Conservation (phyloP, 2,329 filamentous ascomycete species). For the Aureobasidium sp. region DNA sequence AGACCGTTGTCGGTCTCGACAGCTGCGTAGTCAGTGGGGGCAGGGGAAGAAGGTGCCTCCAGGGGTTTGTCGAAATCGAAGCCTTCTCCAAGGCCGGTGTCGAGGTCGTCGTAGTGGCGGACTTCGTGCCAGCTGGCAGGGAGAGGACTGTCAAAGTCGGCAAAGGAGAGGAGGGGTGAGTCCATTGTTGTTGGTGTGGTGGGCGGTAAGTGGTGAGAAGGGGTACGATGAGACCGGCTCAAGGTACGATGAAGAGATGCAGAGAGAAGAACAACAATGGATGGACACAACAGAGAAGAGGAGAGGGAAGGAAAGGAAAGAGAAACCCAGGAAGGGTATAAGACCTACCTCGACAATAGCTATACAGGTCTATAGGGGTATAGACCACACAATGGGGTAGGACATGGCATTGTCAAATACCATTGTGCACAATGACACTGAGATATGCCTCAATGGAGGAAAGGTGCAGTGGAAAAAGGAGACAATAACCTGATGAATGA, state of each 20-base stretch:
- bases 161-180: background rate
- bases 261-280: background rate
- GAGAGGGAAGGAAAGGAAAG: background rate
- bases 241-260: background rate
- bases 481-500: background rate
- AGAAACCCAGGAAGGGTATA: background rate
- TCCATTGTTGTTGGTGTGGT: background rate
- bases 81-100: background rate
- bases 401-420: background rate
- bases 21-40: background rate
- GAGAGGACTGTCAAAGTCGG: background rate
- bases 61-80: background rate
- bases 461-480: background rate
- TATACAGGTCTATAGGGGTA: background rate
- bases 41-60: background rate
- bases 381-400: background rate
- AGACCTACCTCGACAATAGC: slow-evolving; percentile 3
- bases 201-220: background rate
- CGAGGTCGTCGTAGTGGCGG: background rate
- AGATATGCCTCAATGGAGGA: background rate
- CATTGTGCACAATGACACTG: slow-evolving; percentile 3
- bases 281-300: background rate
- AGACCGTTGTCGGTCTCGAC: background rate
- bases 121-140: background rate
- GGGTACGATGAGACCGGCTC: background rate